Conservation (phyloP, 495 filamentous ascomycete species). For the Penicillium chermesinum region DNA sequence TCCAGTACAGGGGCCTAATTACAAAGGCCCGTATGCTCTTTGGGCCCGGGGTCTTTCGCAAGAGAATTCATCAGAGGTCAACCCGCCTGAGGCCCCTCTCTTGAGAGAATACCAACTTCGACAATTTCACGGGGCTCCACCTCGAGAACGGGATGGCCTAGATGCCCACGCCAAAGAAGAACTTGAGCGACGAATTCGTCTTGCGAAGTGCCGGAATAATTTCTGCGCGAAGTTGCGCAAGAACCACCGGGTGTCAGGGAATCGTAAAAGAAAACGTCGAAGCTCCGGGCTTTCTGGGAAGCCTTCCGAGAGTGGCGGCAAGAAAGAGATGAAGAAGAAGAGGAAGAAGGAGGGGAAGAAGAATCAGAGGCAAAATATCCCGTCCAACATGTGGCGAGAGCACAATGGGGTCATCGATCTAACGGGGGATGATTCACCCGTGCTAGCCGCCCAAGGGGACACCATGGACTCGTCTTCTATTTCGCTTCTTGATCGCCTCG, state of each 20-base stretch:
- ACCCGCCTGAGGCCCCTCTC: conserved; percentile 17
- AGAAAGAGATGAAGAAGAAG: too few relatives aligned
- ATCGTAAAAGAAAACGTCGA: neutral
- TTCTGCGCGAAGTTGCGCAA: neutral
- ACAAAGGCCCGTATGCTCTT: conserved; percentile 40
- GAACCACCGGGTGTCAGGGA: neutral
- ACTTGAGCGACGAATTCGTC: conserved; percentile 8
- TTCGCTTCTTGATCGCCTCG: too few relatives aligned
- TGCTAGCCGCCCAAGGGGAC: neutral
- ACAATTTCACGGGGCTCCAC: conserved; percentile 27
- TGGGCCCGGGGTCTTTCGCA: conserved; percentile 28
- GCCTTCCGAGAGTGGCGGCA: too few relatives aligned
- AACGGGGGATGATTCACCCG: conserved; percentile 1
- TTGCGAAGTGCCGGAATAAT: conserved; percentile 1
- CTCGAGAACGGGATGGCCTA: conserved; percentile 18
- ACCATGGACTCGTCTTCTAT: too few relatives aligned
- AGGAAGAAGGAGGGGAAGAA: neutral
- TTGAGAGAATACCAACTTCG: conserved; percentile 17
- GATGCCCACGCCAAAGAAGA: conserved; percentile 9
- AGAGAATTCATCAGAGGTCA: too few relatives aligned
- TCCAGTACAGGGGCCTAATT: conserved; percentile 40
- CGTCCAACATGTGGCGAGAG: neutral
- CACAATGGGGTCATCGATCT: neutral
- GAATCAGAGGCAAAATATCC: neutral
- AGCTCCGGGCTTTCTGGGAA: conserved; percentile 9